Evolutionary conservation across 768 basidiomycete species (phyloP), one percentile per base, ranked within the genome.

Genomic region (Thelephora aurantiotincta): DNA sequence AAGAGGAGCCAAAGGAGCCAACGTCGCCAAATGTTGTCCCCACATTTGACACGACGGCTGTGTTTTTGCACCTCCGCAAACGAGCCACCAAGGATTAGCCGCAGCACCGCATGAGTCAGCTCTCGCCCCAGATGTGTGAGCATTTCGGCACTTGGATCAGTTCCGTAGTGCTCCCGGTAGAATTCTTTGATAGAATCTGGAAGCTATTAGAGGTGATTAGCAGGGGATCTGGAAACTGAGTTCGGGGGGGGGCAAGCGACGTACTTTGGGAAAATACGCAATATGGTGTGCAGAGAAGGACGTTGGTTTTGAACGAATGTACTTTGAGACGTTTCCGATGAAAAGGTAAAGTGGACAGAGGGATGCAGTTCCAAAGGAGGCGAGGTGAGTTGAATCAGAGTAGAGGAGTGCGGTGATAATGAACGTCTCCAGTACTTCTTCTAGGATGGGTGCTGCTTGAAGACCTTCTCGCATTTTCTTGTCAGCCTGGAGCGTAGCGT

Each of bases 151-250:
- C 52, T 50, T 5, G 58, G 47, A 11, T 23, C 20, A 6, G 51
- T 46, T 1, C 33, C 57, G 36, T 47, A 55, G 45, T 35, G 47
- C 45, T 46, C 22, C 13, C 16, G 18, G 41, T 50, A 52, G 50
- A 45, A 56, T 44, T 66, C 65, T 34, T 64, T 56, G 30, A 68
- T 55, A 2, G 36, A 20, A 44, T 65, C 65, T 0, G 64, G 62
- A 4, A 70, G 51, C 12, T 57, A 55, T 0, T 68, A 68, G 19
- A 74, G 61, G 53, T 71, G 72, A 11, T 66, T 70, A 3, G 70
- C 12, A 51, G 69, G 69, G 49, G 71, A 64, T 12, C 58, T 55
- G 1, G 68, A 61, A n/a, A 55, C 50, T 1, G 59, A 57, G 18
- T 51, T 55, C 4, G 7, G 54, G 50, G 11, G 50, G 51, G 0